Conservation (phyloP, 805 yeast species). For the Suhomyces prunicola region DNA sequence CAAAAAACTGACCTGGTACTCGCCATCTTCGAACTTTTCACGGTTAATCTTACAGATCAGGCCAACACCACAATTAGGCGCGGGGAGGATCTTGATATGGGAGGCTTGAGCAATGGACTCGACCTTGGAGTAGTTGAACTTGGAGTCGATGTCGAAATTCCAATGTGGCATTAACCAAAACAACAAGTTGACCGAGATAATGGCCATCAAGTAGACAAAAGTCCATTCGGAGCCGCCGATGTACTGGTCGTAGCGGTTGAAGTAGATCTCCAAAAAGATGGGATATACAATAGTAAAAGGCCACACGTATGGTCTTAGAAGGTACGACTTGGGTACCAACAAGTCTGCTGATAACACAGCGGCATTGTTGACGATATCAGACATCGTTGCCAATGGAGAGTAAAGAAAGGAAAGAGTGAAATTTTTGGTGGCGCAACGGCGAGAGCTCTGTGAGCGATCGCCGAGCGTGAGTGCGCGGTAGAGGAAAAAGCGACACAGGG, state of each 20-base stretch:
- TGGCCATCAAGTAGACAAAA: constrained; percentile 74
- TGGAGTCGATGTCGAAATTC: constrained; percentile 69
- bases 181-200: constrained; percentile 69
- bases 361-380: constrained; percentile 61
- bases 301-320: constrained; percentile 72
- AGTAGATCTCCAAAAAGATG: constrained; percentile 60
- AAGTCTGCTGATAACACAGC: constrained; percentile 70
- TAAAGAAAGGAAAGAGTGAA: not conserved
- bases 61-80: constrained; percentile 82
- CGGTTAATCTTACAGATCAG: constrained; percentile 68
- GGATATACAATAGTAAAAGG: constrained; percentile 84
- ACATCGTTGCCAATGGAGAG: constrained; percentile 19
- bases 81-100: constrained; percentile 73
- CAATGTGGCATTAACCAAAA: constrained; percentile 91
- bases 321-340: constrained; percentile 61
- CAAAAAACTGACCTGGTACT: constrained; percentile 63
- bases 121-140: constrained; percentile 64
- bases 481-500: not conserved
- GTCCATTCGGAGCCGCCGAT: constrained; percentile 96
- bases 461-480: not conserved
- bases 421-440: constrained; percentile 5
- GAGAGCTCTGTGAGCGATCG: not conserved
- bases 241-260: constrained; percentile 68
- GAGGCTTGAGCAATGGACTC: constrained; percentile 58
- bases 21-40: constrained; percentile 52